A percentile compares a stretch with the other conserved stretches of the same genome.
Conservation (phyloP, 2,329 filamentous ascomycete genomes). For the Cadophora sp. region DNA sequence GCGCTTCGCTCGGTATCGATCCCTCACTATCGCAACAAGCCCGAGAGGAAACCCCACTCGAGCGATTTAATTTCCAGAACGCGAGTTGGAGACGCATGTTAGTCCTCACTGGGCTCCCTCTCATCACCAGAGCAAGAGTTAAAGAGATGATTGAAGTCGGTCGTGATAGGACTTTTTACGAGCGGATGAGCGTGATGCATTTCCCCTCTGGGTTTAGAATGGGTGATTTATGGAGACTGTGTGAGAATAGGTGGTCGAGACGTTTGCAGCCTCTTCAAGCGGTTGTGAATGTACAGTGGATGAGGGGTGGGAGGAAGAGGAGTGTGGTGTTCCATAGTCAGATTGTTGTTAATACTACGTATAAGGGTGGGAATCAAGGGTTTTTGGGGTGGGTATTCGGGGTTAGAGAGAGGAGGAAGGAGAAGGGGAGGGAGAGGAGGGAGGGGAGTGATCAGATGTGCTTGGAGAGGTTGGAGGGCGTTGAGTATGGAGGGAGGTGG, state of each 20-base stretch:
- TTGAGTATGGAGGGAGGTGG: not conserved
- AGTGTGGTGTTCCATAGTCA: constrained; percentile 2
- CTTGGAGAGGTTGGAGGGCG: not conserved
- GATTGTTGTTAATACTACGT: not conserved
- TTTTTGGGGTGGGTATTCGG: not conserved
- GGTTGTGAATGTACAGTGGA: not conserved
- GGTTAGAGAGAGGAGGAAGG: constrained; percentile 3
- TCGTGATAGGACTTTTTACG: not conserved
- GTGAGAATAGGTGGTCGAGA: constrained; percentile 6
- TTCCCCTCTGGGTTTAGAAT: constrained; percentile 18
- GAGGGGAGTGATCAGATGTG: not conserved
- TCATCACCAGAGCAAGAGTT: not conserved
- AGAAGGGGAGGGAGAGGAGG: not conserved
- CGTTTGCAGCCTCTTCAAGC: constrained; percentile 4
- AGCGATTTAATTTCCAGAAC: constrained; percentile 1
- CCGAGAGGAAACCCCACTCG: constrained; percentile 1
- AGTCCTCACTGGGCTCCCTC: not conserved
- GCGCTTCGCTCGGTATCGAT: not conserved
- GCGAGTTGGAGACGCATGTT: constrained; percentile 4
- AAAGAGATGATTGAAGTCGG: constrained; percentile 8
- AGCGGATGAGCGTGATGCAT: not conserved
- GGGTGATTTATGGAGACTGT: constrained; percentile 11
- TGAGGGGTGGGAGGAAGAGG: not conserved
- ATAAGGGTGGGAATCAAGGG: not conserved
- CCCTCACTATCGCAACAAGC: not conserved